phyloP scores from a whole-genome alignment of 2,329 filamentous ascomycete genomes.

The Berkeleyomyces rouxiae region DNA sequence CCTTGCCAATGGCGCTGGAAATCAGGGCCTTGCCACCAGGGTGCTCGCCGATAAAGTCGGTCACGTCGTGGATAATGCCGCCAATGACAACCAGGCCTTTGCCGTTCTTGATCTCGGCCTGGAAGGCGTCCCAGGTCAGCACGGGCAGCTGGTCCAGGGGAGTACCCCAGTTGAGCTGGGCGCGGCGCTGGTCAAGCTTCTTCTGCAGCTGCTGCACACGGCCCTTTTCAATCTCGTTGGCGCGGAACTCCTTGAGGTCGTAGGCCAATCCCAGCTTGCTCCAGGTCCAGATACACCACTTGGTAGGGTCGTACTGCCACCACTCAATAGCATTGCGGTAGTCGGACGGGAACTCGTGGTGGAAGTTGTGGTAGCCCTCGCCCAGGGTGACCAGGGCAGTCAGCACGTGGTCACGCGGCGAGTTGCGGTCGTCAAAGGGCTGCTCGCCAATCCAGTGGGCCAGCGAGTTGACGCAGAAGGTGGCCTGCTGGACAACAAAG shows the following conservation, averaged over 20 bases:
- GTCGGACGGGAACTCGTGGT: slow-evolving; percentile 85
- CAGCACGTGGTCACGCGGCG: slow-evolving; percentile 72
- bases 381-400: slow-evolving; percentile 73
- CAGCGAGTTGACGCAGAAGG: slow-evolving; percentile 83
- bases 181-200: slow-evolving; percentile 79
- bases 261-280: slow-evolving; percentile 73
- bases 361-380: slow-evolving; percentile 90
- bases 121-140: slow-evolving; percentile 74
- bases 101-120: slow-evolving; percentile 59
- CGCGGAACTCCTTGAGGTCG: slow-evolving; percentile 78
- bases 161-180: slow-evolving; percentile 69
- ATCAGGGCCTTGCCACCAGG: slow-evolving; percentile 85
- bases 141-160: slow-evolving; percentile 75
- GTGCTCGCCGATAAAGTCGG: slow-evolving; percentile 73
- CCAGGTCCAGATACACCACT: slow-evolving; percentile 75
- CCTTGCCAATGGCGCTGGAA: slow-evolving; percentile 65
- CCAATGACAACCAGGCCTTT: slow-evolving; percentile 62
- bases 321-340: slow-evolving; percentile 85
- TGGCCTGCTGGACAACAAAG: slow-evolving; percentile 82
- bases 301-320: slow-evolving; percentile 84
- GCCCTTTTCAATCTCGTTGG: slow-evolving; percentile 86
- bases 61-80: slow-evolving; percentile 73
- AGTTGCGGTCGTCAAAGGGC: slow-evolving; percentile 86
- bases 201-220: slow-evolving; percentile 78
- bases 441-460: slow-evolving; percentile 86